Evolutionary conservation across 1,284 basidiomycete species (phyloP).

Genomic region (Erythrobasidium hasegawianum): DNA sequence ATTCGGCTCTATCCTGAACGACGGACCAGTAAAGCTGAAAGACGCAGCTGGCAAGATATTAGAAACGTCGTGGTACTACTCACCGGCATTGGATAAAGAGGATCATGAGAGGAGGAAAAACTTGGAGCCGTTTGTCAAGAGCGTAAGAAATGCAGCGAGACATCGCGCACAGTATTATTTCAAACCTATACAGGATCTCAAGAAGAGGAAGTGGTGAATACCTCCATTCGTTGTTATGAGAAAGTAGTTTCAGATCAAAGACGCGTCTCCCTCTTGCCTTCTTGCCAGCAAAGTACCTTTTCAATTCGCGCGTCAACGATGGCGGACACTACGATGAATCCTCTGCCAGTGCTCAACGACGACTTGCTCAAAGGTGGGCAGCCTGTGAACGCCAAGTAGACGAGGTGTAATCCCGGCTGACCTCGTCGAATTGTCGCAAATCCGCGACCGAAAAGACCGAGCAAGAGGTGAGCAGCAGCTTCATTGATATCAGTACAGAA

Average conservation of each 20-base stretch:
- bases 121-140: slow-evolving; percentile 35
- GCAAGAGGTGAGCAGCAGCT: slow-evolving; percentile 22
- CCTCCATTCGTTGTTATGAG: background rate
- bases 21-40: slow-evolving; percentile 15
- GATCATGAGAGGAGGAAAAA: slow-evolving; percentile 16
- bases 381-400: too few species aligned
- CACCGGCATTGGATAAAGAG: slow-evolving; percentile 15
- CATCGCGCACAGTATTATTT: slow-evolving; percentile 33
- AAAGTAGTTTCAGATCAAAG: too few species aligned
- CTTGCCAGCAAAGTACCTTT: too few species aligned
- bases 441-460: slow-evolving; percentile 36
- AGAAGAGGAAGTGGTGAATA: slow-evolving; percentile 13
- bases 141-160: slow-evolving; percentile 21
- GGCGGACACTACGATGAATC: slow-evolving; percentile 16
- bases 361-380: slow-evolving; percentile 31
- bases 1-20: slow-evolving; percentile 33
- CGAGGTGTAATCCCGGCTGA: background rate
- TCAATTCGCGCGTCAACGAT: slow-evolving; percentile 22
- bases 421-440: slow-evolving; percentile 44
- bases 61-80: slow-evolving; percentile 33
- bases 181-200: slow-evolving; percentile 20
- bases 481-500: background rate
- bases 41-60: slow-evolving; percentile 34
- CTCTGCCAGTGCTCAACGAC: slow-evolving; percentile 19
- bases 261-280: too few species aligned